A percentile compares a stretch with the other conserved stretches of the same genome.
phyloP scores from a whole-genome alignment of 257 asterid species.

The Ilex aquifolium region DNA sequence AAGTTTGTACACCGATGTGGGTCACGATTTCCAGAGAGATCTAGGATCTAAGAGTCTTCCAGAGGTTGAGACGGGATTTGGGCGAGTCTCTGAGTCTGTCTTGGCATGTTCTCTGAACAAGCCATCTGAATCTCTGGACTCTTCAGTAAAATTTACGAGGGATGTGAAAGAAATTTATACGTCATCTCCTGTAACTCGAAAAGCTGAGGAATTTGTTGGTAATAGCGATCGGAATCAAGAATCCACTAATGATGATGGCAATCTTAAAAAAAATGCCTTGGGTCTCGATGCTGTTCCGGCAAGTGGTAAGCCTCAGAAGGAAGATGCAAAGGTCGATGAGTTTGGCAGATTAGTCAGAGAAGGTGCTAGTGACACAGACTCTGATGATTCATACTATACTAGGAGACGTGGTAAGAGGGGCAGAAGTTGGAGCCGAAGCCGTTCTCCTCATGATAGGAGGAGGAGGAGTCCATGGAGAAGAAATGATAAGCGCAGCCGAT shows the following conservation, averaged over 20 bases:
- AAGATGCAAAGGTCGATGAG: conserved; percentile 53
- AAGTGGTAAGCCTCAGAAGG: conserved; percentile 24
- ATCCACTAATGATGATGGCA: conserved; percentile 20
- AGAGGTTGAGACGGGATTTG: conserved; percentile 21
- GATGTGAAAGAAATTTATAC: conserved; percentile 24
- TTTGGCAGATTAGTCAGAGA: conserved; percentile 90
- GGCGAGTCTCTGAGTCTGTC: not conserved
- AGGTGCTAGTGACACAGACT: conserved; percentile 71
- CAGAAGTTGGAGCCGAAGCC: conserved; percentile 69
- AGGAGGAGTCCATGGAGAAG: conserved; percentile 72
- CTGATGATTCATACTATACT: conserved; percentile 45
- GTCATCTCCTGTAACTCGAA: conserved; percentile 16
- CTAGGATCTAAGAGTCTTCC: conserved; percentile 8
- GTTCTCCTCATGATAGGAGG: conserved; percentile 54
- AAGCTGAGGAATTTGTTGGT: conserved; percentile 25
- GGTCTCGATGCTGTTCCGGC: conserved; percentile 18
- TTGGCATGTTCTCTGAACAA: not conserved
- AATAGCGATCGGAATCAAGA: conserved; percentile 20
- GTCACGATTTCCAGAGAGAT: conserved; percentile 18
- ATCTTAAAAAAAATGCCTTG: conserved; percentile 16
- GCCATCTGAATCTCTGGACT: conserved; percentile 6
- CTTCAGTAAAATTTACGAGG: conserved; percentile 24
- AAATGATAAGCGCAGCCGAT: conserved; percentile 56
- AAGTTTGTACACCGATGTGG: conserved; percentile 24
- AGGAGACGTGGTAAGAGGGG: conserved; percentile 51